Evolutionary conservation across 1,284 basidiomycete species (phyloP).

Genomic region (Boletus sp.): DNA sequence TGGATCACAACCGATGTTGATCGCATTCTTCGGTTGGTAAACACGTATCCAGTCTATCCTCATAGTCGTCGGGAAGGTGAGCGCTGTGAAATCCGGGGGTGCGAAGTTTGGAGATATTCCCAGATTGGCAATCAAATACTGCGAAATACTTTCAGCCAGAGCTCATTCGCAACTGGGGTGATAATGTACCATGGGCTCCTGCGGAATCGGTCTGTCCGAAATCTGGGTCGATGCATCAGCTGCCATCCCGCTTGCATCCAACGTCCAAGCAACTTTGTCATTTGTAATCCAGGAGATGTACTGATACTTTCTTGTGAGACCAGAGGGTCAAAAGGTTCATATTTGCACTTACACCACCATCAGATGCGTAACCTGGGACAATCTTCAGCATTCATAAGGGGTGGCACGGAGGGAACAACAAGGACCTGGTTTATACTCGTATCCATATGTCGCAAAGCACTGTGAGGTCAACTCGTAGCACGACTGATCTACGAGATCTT

Average conservation of each 20-base stretch:
- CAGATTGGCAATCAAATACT: conserved; percentile 79
- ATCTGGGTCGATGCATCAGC: conserved; percentile 67
- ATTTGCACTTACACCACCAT: conserved; percentile 27
- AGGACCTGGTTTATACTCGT: conserved; percentile 47
- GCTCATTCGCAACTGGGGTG: neutral
- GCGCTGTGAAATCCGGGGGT: conserved; percentile 56
- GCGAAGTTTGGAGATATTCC: conserved; percentile 82
- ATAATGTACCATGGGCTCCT: conserved; percentile 73
- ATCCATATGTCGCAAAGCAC: conserved; percentile 50
- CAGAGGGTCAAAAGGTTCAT: conserved; percentile 23
- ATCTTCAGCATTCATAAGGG: conserved; percentile 16
- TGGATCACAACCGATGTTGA: conserved; percentile 84
- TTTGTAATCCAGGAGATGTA: conserved; percentile 81
- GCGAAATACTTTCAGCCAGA: conserved; percentile 4
- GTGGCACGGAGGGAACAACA: conserved; percentile 3
- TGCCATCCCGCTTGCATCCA: conserved; percentile 69
- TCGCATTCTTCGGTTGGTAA: conserved; percentile 64
- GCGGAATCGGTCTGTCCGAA: conserved; percentile 68
- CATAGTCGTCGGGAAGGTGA: conserved; percentile 71
- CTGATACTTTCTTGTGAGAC: conserved; percentile 31
- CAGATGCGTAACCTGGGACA: conserved; percentile 26
- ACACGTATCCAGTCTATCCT: conserved; percentile 81
- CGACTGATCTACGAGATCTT: conserved; percentile 25
- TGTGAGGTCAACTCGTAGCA: conserved; percentile 32
- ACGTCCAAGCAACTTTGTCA: conserved; percentile 67